Percentiles rank a stretch among this genome's conserved stretches.
phyloP scores from a whole-genome alignment of 2,329 filamentous ascomycete species.

The Ophiostoma ips region DNA sequence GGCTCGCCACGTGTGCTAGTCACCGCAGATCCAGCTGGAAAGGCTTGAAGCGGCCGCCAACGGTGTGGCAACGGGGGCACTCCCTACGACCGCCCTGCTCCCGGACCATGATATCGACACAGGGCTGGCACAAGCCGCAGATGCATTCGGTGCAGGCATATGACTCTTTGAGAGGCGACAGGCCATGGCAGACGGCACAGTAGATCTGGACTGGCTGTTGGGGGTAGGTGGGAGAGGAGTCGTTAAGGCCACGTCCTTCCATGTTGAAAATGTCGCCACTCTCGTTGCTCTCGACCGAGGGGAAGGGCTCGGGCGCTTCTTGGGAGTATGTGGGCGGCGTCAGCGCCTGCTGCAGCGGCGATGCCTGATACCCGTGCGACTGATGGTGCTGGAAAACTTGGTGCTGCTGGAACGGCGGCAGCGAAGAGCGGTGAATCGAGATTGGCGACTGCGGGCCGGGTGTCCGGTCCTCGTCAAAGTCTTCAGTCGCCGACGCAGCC shows the following conservation, averaged over 20 bases:
- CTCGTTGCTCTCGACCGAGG: constrained; percentile 71
- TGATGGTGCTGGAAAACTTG: constrained; percentile 25
- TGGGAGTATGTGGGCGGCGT: constrained; percentile 65
- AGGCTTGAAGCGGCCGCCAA: constrained; percentile 69
- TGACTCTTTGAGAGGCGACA: constrained; percentile 66
- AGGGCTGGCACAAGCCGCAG: constrained; percentile 78
- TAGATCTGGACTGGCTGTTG: constrained; percentile 77
- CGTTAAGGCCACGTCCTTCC: constrained; percentile 46
- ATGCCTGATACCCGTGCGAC: constrained; percentile 58
- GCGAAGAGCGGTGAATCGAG: constrained; percentile 46
- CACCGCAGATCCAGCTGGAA: constrained; percentile 72
- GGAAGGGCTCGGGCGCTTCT: constrained; percentile 64
- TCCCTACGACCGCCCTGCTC: constrained; percentile 63
- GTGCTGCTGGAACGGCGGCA: constrained; percentile 45
- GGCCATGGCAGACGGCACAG: constrained; percentile 71
- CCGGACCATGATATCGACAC: constrained; percentile 66
- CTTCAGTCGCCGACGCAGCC: constrained; percentile 80
- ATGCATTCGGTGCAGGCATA: constrained; percentile 96
- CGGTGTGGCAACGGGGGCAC: constrained; percentile 66
- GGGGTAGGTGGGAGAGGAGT: constrained; percentile 61
- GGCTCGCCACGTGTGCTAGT: constrained; percentile 1
- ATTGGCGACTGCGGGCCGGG: constrained; percentile 57
- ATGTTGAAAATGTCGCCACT: constrained; percentile 62
- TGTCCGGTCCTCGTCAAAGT: constrained; percentile 78
- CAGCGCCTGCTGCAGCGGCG: constrained; percentile 77